Percentiles rank a stretch among this genome's conserved stretches.
These are phyloP conservation scores for Ampelocalamus luodianensis DNA, from an alignment of 176 grass and related monocot species.

Conservation along the genomic window DNA sequence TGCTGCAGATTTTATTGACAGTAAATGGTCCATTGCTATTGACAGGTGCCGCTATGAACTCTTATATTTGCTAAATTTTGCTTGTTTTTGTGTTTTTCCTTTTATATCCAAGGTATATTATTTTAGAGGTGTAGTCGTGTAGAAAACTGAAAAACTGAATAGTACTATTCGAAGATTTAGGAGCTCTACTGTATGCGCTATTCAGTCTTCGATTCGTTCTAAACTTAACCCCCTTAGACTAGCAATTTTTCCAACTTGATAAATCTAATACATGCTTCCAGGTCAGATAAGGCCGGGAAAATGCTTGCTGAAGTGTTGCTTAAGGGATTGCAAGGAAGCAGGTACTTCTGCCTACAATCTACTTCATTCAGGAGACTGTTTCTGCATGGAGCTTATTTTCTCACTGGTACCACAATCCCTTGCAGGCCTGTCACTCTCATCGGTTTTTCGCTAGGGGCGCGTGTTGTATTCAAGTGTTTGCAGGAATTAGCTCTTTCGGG, in stretches of 20 bases:
- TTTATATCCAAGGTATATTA: neutral
- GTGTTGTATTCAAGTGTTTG: conserved; percentile 89
- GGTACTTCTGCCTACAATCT: conserved; percentile 44
- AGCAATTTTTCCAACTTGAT: conserved; percentile 24
- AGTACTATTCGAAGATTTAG: neutral
- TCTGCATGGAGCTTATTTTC: conserved; percentile 33
- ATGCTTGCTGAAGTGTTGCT: conserved; percentile 87
- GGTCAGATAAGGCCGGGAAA: conserved; percentile 95
- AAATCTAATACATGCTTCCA: conserved; percentile 44
- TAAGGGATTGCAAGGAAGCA: conserved; percentile 93
- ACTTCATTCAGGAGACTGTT: conserved; percentile 15
- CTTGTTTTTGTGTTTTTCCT: neutral
- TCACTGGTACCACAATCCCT: neutral
- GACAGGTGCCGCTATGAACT: conserved; percentile 67
- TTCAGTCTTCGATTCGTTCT: conserved; percentile 3
- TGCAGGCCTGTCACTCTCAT: conserved; percentile 86
- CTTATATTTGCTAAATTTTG: neutral
- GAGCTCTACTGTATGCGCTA: neutral
- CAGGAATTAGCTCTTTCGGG: conserved; percentile 69
- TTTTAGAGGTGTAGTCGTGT: neutral
- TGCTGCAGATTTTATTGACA: conserved; percentile 94
- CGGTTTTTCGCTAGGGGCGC: conserved; percentile 85
- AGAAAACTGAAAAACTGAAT: conserved; percentile 31
- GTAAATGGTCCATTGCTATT: conserved; percentile 93
- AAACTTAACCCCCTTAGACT: neutral